Base-by-base conservation (phyloP, 1,139 yeast genomes). In the Arxiozyma slooffiae region DNA sequence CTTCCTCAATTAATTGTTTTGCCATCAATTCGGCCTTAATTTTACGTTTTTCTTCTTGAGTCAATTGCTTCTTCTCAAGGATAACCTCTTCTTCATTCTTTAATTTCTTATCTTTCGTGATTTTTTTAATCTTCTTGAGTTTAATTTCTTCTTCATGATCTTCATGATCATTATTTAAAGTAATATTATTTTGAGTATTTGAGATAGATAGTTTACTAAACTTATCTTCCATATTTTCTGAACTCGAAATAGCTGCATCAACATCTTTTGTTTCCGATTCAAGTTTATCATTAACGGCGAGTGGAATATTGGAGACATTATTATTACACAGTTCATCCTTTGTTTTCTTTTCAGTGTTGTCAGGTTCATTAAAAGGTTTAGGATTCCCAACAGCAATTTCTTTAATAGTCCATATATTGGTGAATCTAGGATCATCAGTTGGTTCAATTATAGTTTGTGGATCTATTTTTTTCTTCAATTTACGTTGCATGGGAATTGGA, bases 1-100 rank as follows among this genome's bases (percentile, higher is more conserved):
- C 61, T 51, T 59, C 62, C 48, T 55, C 57, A 23, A 60, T n/a
- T 30, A 58, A 49, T 41, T 56, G 48, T 48, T 52, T 53, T 23
- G 65, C 64, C 52, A 56, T 55, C 24, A 52, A 48, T 26, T 61
- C 62, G 11, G 63, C 62, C 47, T 54, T 57, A 20, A 55, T 53
- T 22, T 54, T 52, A 26, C 48, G 52, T 38, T 53, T 56, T 43
- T 22, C 40, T 38, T 48, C 49, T n/a, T 20, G 22, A 9, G 20
- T 26, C 23, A 38, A 38, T 34, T 41, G 41, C 4, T 36, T 44
- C 34, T 37, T 40, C 5, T 38, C 41, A 16, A 17, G 24, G n/a
- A 20, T 18, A 21, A 24, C 30, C 8, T 36, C 43, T 30, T 51
- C 44, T 38, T 46, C 51, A 21, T 34, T 38, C 2, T 39, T 40